A percentile compares a stretch with the other conserved stretches of the same genome.
Evolutionary conservation across 129 eudicot genomes (phyloP).

Genomic region (Smallanthus sonchifolius): DNA sequence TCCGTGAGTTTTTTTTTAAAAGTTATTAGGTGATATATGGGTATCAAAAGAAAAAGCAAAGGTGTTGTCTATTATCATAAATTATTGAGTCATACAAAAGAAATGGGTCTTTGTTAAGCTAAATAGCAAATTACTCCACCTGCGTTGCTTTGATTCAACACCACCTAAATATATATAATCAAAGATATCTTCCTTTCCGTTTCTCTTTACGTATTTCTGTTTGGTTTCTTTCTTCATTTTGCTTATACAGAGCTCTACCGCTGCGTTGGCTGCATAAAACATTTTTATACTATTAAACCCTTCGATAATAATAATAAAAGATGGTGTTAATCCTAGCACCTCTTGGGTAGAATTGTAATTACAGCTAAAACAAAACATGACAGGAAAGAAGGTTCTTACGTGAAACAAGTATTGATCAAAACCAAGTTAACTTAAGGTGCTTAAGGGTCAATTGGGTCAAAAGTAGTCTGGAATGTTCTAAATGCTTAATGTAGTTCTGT

Average conservation of each 20-base stretch:
- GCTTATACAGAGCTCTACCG: not conserved
- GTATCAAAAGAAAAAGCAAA: not conserved
- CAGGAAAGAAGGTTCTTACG: not conserved
- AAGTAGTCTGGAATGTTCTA: not conserved
- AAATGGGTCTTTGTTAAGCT: constrained; percentile 13
- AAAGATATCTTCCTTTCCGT: constrained; percentile 18
- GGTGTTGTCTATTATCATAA: not conserved
- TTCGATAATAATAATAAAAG: not conserved
- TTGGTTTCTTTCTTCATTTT: constrained; percentile 1
- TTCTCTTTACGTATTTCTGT: constrained; percentile 8
- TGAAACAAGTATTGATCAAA: not conserved
- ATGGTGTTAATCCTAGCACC: not conserved
- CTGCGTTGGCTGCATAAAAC: constrained; percentile 13
- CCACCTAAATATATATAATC: not conserved
- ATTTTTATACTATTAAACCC: not conserved
- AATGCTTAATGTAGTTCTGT: not conserved
- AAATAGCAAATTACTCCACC: not conserved
- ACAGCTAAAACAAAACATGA: not conserved
- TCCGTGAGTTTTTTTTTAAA: no score
- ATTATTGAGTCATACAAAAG: not conserved
- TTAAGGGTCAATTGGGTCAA: not conserved
- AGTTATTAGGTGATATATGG: not conserved
- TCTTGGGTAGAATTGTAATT: not conserved
- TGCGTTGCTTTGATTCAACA: constrained; percentile 27
- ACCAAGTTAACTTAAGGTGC: not conserved